A percentile compares a stretch with the other conserved stretches of the same genome.
Conservation (phyloP, 352 stramenopile genomes). For the Plasmopara halstedii region DNA sequence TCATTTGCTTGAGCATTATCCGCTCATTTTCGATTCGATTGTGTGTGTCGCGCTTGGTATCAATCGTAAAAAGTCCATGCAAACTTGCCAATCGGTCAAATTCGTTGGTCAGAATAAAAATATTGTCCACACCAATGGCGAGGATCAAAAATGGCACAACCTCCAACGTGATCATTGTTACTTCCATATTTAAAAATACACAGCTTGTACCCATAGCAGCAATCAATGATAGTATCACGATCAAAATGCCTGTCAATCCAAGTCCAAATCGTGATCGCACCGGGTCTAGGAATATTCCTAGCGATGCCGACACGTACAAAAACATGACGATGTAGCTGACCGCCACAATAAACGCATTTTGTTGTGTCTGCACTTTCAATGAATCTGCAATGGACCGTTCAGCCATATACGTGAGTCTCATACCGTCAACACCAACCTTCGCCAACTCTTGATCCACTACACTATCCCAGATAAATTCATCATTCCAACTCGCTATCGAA, state of each 20-base stretch:
- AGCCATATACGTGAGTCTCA: slow-evolving; percentile 83
- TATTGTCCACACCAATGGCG: slow-evolving; percentile 89
- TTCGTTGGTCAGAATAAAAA: slow-evolving; percentile 89
- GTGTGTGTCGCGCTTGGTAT: slow-evolving; percentile 21
- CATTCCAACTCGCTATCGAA: slow-evolving; percentile 2
- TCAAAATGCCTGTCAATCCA: slow-evolving; percentile 75
- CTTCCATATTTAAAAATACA: slow-evolving; percentile 56
- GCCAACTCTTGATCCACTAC: slow-evolving; percentile 17
- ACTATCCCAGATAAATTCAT: slow-evolving; percentile 19
- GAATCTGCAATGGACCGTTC: slow-evolving; percentile 79
- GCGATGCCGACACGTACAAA: slow-evolving; percentile 79
- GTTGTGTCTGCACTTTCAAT: slow-evolving; percentile 72
- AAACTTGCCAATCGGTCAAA: slow-evolving; percentile 56
- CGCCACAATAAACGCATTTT: slow-evolving; percentile 85
- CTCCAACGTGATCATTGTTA: slow-evolving; percentile 89
- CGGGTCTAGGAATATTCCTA: slow-evolving; percentile 62
- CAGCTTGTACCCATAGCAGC: slow-evolving; percentile 67
- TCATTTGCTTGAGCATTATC: slow-evolving; percentile 46
- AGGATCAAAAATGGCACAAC: slow-evolving; percentile 89
- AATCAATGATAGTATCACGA: slow-evolving; percentile 75
- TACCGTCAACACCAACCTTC: slow-evolving; percentile 23
- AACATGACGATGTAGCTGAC: slow-evolving; percentile 90
- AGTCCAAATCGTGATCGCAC: slow-evolving; percentile 75
- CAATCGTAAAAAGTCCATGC: slow-evolving; percentile 30
- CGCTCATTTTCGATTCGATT: slow-evolving; percentile 28